Evolutionary conservation across 129 eudicot genomes (phyloP), one percentile per base, ranked within the genome.

Genomic region (Saposhnikovia divaricata): DNA sequence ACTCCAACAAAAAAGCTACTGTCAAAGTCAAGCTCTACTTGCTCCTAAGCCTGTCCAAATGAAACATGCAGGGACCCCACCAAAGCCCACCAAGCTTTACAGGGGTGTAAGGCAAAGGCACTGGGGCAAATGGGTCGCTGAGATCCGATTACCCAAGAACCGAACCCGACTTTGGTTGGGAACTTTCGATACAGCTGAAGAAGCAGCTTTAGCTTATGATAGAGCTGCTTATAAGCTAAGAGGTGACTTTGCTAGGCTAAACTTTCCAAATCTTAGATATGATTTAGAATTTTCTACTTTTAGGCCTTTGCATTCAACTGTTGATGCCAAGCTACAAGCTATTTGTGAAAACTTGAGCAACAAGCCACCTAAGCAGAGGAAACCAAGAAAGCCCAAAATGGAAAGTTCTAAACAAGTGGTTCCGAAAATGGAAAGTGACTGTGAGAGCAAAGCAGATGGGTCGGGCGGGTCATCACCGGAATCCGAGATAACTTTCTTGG

Each of bases 101-200:
- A 46, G 50, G 50, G 50, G 50, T 46, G 50, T 46, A 3, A 46
- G 50, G 12, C 50, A 93, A 75, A 65, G 98, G 19, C 98, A 93
- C 65, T 91, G 98, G 98, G 98, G 98, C 19, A 93, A 91, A 81
- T 91, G 98, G 98, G 97, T 93, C 6, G 97, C 97, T 3, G 98
- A 91, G 77, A 93, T 91, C 21, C 83, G 98, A 50, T 85, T 91
- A 28, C 98, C 97, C 3, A 92, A 88, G 86, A 94, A 90, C 85
- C 68, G 96, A 38, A 94, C 96, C 27, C 80, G 98, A 57, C 93
- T 94, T 48, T 92, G 97, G 97, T 92, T 94, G 4, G 98, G 98
- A 31, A 94, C 98, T 1, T 92, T 94, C 75, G 93, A 94, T 10
- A 92, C 96, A 21, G 96, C 98, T 15, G 96, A 92, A 76, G 97